A percentile compares a stretch with the other conserved stretches of the same genome.
These are phyloP conservation scores for Quercus lobata DNA, from an alignment of 331 rosid species.

Conservation along the genomic window DNA sequence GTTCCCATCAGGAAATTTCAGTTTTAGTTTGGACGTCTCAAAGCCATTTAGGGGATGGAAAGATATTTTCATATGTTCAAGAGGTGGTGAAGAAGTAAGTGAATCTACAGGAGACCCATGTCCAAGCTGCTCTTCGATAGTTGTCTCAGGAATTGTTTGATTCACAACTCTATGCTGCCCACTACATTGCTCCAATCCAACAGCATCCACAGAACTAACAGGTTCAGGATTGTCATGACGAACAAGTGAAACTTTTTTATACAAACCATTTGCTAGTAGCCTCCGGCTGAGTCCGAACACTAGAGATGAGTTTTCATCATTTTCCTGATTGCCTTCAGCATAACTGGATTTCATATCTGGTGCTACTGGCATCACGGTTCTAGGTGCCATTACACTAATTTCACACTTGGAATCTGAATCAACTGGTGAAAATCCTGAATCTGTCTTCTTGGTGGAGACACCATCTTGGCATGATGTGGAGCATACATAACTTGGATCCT, in stretches of 20 bases:
- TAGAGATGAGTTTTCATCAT: constrained; percentile 47
- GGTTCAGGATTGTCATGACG: constrained; percentile 43
- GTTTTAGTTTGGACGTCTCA: constrained; percentile 68
- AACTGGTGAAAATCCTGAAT: constrained; percentile 6
- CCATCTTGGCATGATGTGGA: constrained; percentile 28
- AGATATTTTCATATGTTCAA: constrained; percentile 91
- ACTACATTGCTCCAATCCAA: constrained; percentile 40
- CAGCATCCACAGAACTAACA: constrained; percentile 38
- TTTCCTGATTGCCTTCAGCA: constrained; percentile 32
- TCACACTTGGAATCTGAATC: constrained; percentile 12
- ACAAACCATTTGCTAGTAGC: constrained; percentile 64
- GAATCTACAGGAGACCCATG: constrained; percentile 40
- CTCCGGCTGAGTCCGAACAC: constrained; percentile 73
- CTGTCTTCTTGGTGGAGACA: constrained; percentile 18
- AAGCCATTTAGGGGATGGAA: constrained; percentile 63
- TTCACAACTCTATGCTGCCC: constrained; percentile 23
- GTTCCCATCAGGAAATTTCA: constrained; percentile 70
- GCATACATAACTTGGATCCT: constrained; percentile 35
- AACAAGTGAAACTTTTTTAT: constrained; percentile 40
- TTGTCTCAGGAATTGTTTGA: constrained; percentile 34
- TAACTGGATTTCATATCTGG: constrained; percentile 31
- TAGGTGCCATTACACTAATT: constrained; percentile 27
- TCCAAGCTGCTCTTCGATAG: constrained; percentile 41
- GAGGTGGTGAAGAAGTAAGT: constrained; percentile 85
- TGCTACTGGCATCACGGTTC: constrained; percentile 27